Conservation (phyloP, 2,329 filamentous ascomycete genomes). For the Ceratocystis variospora region DNA sequence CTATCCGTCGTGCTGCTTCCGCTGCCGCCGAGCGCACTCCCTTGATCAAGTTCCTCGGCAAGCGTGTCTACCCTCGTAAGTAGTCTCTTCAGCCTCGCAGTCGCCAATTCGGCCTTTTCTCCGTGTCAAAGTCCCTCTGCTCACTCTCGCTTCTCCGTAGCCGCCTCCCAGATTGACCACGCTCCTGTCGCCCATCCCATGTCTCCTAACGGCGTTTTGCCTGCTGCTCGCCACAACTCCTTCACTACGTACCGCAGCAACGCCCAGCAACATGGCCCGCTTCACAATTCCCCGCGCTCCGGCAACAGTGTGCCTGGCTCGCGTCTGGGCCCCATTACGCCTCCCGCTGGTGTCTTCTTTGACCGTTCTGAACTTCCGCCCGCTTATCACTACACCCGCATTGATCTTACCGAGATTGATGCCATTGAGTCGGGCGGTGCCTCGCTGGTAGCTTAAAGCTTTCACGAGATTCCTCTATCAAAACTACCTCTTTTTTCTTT, state of each 20-base stretch:
- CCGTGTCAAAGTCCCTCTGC: not conserved
- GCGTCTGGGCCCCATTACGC: conserved; percentile 56
- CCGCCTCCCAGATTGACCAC: conserved; percentile 50
- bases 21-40: conserved; percentile 47
- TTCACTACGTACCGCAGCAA: conserved; percentile 69
- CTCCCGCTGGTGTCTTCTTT: conserved; percentile 65
- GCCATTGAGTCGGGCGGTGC: conserved; percentile 90
- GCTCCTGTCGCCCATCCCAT: conserved; percentile 59
- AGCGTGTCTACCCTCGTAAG: conserved; percentile 45
- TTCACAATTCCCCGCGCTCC: conserved; percentile 43
- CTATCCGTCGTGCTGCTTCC: conserved; percentile 39
- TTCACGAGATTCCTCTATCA: not conserved
- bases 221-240: conserved; percentile 40
- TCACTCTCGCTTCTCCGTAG: conserved; percentile 31
- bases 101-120: not conserved
- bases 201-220: conserved; percentile 51
- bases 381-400: conserved; percentile 64
- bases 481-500: not conserved
- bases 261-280: conserved; percentile 64
- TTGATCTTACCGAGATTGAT: conserved; percentile 78
- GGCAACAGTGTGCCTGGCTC: conserved; percentile 52
- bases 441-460: conserved; percentile 26
- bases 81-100: conserved; percentile 13
- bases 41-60: conserved; percentile 49
- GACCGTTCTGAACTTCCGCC: conserved; percentile 77